Evolutionary conservation across 2,329 filamentous ascomycete genomes (phyloP), one percentile per base, ranked within the genome.

Genomic region (Diaporthe batatas): DNA sequence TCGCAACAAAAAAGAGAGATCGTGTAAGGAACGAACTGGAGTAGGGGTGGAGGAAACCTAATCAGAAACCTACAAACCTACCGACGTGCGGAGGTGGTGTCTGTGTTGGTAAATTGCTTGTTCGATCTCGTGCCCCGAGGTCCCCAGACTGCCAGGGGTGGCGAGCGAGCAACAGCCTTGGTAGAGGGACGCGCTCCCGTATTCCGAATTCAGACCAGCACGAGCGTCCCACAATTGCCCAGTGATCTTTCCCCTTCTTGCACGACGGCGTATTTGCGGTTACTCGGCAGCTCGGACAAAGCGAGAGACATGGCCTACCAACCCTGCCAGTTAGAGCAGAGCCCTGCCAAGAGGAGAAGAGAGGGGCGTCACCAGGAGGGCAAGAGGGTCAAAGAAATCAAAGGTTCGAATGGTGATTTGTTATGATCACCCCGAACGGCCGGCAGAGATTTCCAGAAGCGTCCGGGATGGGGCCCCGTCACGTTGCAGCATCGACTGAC

Each of bases 371-470:
- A 67, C 47, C 23, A 62, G 68, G 68, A 70, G 68, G 44, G 47
- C 23, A 62, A 55, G 68, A 70, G 68, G 44, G 47, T 44, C 68
- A 42, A 62, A 42, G 55, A 70, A 70, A 70, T 34, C 68, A 62
- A 34, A 32, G 36, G 21, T 47, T 71, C 47, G 68, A 39, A 11
- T 51, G 53, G 16, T 68, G 59, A 72, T 72, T 72, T 72, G 70
- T 59, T 49, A 54, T 49, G 70, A 47, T 68, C 44, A 54, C 55
- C 32, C 64, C 51, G 42, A 68, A 47, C 53, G 53, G 18, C 59
- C 39, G 59, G 72, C 59, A 73, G 72, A 73, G 51, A 71, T 73
- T 73, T 73, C 59, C 58, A 71, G 59, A 68, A 71, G 59, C 59
- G 51, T 58, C 49, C 32, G 42, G 47, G 68, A 70, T 70, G 55